phyloP scores from a whole-genome alignment of 768 basidiomycete species.

The Tricholoma matsutake region DNA sequence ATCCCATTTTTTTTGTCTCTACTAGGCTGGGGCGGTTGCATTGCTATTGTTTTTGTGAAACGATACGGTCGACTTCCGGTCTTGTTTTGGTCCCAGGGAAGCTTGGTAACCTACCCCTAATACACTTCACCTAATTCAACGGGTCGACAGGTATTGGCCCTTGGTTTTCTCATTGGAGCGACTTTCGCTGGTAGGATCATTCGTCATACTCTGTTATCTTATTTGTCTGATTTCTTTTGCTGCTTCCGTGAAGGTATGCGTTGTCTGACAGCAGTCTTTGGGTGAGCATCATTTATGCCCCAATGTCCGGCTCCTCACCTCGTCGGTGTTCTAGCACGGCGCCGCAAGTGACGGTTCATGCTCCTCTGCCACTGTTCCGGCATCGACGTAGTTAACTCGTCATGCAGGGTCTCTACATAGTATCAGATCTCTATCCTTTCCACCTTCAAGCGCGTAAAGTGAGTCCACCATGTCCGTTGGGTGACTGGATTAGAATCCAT shows the following conservation, averaged over 20 bases:
- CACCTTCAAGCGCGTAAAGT: conserved; percentile 56
- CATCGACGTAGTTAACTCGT: background rate
- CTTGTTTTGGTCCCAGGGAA: conserved; percentile 55
- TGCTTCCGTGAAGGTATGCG: conserved; percentile 23
- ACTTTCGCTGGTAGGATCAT: conserved; percentile 35
- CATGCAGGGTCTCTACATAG: conserved; percentile 41
- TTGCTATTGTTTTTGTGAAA: conserved; percentile 48
- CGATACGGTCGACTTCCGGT: conserved; percentile 58
- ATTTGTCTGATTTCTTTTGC: background rate
- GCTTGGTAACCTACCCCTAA: conserved; percentile 3
- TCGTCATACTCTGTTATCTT: background rate
- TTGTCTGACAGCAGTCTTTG: conserved; percentile 31
- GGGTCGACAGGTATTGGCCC: conserved; percentile 37
- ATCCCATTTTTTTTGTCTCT: background rate
- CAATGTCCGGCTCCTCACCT: background rate
- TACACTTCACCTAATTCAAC: background rate
- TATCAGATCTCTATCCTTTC: conserved; percentile 57
- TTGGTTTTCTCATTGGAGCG: conserved; percentile 49
- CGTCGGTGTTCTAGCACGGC: conserved; percentile 32
- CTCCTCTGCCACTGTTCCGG: background rate
- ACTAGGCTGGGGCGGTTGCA: conserved; percentile 44
- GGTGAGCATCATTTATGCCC: conserved; percentile 14
- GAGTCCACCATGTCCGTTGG: background rate
- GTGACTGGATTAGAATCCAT: background rate
- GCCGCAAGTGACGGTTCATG: conserved; percentile 46